phyloP scores from a whole-genome alignment of 257 asterid genomes.

The Sherardia arvensis region DNA sequence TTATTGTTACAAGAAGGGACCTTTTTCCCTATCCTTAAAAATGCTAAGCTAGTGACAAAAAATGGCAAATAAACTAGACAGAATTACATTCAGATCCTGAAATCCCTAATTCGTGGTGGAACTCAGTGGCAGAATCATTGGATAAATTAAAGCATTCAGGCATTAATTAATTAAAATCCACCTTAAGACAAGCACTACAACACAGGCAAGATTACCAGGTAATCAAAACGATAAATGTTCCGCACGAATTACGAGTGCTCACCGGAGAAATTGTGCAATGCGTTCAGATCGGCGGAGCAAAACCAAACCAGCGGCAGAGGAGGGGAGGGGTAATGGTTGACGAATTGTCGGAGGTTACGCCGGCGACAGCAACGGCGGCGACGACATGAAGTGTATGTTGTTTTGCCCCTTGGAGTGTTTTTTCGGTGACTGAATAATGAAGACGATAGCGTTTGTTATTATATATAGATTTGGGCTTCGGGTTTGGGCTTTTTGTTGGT shows the following conservation, averaged over 20 bases:
- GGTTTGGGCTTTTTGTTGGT: neutral
- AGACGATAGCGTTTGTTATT: neutral
- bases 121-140: no score
- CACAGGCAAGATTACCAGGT: neutral
- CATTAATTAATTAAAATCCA: no score
- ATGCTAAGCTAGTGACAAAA: neutral
- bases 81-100: constrained; percentile 1
- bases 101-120: constrained; percentile 6
- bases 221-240: neutral
- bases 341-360: neutral
- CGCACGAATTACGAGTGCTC: neutral
- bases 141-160: neutral
- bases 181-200: neutral
- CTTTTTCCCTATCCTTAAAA: neutral
- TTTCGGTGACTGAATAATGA: neutral
- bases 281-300: neutral
- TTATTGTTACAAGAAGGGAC: neutral
- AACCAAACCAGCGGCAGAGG: neutral
- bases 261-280: neutral
- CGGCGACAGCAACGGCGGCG: neutral
- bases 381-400: neutral
- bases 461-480: neutral
- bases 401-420: neutral
- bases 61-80: neutral
- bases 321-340: neutral